A percentile compares a stretch with the other conserved stretches of the same genome.
These are phyloP conservation scores for Saccharomyces hybrid DNA, from an alignment of 1,139 yeast genomes.

Conservation along the genomic window DNA sequence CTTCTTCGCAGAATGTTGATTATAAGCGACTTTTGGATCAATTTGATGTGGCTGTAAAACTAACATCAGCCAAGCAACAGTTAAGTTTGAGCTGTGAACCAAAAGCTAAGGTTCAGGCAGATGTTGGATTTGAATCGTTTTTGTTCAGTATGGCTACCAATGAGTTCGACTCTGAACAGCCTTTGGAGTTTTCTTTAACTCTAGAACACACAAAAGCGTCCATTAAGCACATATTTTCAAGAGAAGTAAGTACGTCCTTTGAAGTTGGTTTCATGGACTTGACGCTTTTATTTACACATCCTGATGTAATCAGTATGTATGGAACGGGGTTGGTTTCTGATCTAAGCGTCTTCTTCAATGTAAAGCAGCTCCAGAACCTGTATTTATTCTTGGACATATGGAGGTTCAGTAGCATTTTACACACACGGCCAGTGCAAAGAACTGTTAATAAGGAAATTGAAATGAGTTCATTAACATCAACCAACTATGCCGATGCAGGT, in stretches of 20 bases:
- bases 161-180: conserved; percentile 36
- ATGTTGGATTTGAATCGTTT: conserved; percentile 64
- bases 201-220: conserved; percentile 55
- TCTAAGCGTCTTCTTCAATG: conserved; percentile 58
- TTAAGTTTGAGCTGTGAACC: conserved; percentile 85
- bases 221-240: conserved; percentile 82
- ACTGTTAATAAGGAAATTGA: conserved; percentile 8
- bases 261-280: conserved; percentile 45
- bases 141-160: conserved; percentile 52
- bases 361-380: conserved; percentile 82
- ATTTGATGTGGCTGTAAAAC: conserved; percentile 56
- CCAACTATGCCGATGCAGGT: conserved; percentile 7
- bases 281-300: conserved; percentile 38
- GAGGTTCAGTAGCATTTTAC: conserved; percentile 42
- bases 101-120: conserved; percentile 83
- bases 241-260: conserved; percentile 78
- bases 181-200: conserved; percentile 40
- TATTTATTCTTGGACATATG: conserved; percentile 80
- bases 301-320: conserved; percentile 37
- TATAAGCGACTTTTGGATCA: conserved; percentile 40
- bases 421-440: conserved; percentile 9
- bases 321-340: conserved; percentile 52
- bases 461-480: conserved; percentile 7
- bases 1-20: conserved; percentile 25
- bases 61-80: conserved; percentile 65